Evolutionary conservation across 2,329 filamentous ascomycete genomes (phyloP), one percentile per base, ranked within the genome.

Genomic region (Bertia moriformis): DNA sequence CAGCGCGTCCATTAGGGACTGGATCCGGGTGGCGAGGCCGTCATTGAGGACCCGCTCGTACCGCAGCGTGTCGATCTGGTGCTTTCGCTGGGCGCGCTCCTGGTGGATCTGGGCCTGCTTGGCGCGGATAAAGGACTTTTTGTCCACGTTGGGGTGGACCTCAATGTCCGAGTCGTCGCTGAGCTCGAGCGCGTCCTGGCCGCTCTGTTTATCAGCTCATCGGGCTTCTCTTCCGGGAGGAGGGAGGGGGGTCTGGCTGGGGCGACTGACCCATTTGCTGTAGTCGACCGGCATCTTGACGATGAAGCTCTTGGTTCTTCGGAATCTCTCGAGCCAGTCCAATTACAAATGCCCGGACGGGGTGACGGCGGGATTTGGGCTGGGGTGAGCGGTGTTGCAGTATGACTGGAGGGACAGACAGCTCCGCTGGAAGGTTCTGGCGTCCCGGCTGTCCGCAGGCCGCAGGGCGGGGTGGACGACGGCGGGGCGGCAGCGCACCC

Each of bases 61-160:
- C 62, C 89, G 89, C 49, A 91, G 71, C 4, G 86, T 91, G 51
- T 83, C 79, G 56, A 98, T 96, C 53, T 93, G 81, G 50, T 83
- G 78, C 56, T 83, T 85, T 41, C 91, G 81, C 52, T 93, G 82
- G 48, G 78, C 69, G 40, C 91, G 81, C 57, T 95, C 82, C 54
- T 88, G 78, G 59, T 98, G 91, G 51, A 98, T 98, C 63, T 98
- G 88, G 50, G 79, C 82, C 65, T 96, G 91, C 64, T 98, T 98
- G 47, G 91, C 93, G 47, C 89, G 85, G 58, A 98, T 98, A 61
- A 98, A 98, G 44, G 89, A 96, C 39, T 82, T 77, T 61, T 98
- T 98, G 66, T 98, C 91, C 57, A 98, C 91, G 57, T 98, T 98
- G 43, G 91, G 91, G 61, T 98, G 91, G 39, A 96, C 91, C 64